These are phyloP conservation scores for Penicillium arizonense DNA, from an alignment of 495 filamentous ascomycete species.

Conservation along the genomic window DNA sequence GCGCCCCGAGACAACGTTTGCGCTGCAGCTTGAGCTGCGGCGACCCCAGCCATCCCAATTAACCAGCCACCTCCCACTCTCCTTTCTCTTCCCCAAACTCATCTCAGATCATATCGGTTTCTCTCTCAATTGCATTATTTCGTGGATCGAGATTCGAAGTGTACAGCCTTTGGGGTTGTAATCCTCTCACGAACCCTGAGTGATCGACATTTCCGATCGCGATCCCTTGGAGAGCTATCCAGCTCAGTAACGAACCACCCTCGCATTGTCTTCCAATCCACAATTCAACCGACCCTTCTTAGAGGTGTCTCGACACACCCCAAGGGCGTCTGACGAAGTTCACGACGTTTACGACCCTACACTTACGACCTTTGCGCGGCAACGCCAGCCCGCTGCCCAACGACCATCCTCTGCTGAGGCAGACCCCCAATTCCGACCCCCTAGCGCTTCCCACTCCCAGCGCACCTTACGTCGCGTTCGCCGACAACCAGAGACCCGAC, in stretches of 20 bases:
- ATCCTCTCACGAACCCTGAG: background rate
- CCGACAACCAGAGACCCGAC: constrained; percentile 26
- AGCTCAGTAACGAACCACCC: constrained; percentile 10
- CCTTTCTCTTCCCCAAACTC: constrained; percentile 4
- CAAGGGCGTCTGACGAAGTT: constrained; percentile 52
- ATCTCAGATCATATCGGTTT: background rate
- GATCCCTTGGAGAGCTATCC: constrained; percentile 12
- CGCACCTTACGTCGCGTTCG: constrained; percentile 52
- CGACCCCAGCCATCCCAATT: constrained; percentile 33
- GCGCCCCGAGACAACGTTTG: constrained; percentile 25
- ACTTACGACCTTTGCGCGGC: constrained; percentile 51
- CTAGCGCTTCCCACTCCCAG: constrained; percentile 50
- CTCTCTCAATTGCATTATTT: constrained; percentile 2
- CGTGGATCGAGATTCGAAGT: constrained; percentile 7
- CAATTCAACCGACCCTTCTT: constrained; percentile 20
- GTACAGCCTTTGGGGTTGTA: constrained; percentile 4
- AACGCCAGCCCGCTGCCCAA: constrained; percentile 54
- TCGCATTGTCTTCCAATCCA: constrained; percentile 37
- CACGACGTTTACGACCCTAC: constrained; percentile 58
- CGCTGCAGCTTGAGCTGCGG: constrained; percentile 25
- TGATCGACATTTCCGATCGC: constrained; percentile 12
- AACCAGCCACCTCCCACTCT: constrained; percentile 29
- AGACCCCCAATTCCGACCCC: constrained; percentile 41
- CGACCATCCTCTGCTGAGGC: constrained; percentile 31
- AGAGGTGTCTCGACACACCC: constrained; percentile 43